Evolutionary conservation across 192 early-diverging fungal species (phyloP), one percentile per base, ranked within the genome.

Genomic region (Mortierella claussenii): DNA sequence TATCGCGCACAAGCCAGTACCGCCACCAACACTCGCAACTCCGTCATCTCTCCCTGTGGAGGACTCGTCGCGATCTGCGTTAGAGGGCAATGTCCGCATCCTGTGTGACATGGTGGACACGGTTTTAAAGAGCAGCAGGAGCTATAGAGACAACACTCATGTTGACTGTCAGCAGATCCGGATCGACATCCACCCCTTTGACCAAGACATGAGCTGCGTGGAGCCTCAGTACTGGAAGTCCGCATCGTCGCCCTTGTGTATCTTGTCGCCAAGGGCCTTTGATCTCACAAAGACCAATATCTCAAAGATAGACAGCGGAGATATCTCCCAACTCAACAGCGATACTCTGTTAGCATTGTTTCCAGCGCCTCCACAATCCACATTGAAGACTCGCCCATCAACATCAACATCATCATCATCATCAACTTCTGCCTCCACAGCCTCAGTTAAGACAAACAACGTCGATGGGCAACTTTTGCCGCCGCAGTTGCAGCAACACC

Each of bases 91-190:
- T 20, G 63, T 75, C 23, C 62, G 62, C 10, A 18, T 53, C 27
- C 34, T 75, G 23, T 75, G 63, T 24, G 71, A 75, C 20, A 60
- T 75, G 71, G 71, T 75, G 15, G 71, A 75, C 57, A 66, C 18
- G 30, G 57, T 48, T 24, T 13, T 75, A 20, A 57, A 32, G 12
- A 48, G 17, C 12, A 55, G 27, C 52, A 37, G n/a, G n/a, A 43
- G 46, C 17, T 13, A 37, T 30, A 33, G 17, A 17, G 27, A 30
- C 15, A 21, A 49, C 26, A 56, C n/a, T n/a, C n/a, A n/a, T n/a
- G n/a, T n/a, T n/a, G n/a, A n/a, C n/a, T n/a, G n/a, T n/a, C n/a
- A 47, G 8, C 55, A 23, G 4, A 45, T 44, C 20, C 24, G 42
- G 10, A 51, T 68, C 34, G 27, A 31, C 28, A 40, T 47, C n/a